phyloP scores from a whole-genome alignment of 768 basidiomycete genomes.

The Macrolepiota dolichaula region DNA sequence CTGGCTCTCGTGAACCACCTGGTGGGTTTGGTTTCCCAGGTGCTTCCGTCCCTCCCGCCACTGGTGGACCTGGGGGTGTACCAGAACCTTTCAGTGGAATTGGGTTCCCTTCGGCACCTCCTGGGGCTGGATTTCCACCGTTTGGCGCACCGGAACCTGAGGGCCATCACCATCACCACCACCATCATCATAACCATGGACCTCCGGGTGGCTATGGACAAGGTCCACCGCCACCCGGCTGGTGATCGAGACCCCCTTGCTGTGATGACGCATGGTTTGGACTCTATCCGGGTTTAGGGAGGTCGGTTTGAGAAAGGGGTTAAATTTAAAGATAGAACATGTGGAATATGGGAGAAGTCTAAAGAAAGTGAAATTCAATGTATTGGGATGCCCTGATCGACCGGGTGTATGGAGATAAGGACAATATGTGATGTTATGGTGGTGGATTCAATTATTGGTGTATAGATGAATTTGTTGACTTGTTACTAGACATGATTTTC shows the following conservation, averaged over 20 bases:
- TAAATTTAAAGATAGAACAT: too few relatives aligned
- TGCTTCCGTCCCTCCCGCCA: background rate
- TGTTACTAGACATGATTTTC: too few relatives aligned
- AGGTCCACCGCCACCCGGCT: background rate
- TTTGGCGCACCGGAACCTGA: constrained; percentile 39
- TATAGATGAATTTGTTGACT: too few relatives aligned
- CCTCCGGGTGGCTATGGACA: constrained; percentile 13
- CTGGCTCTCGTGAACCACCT: constrained; percentile 18
- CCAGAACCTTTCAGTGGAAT: constrained; percentile 17
- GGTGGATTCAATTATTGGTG: too few relatives aligned
- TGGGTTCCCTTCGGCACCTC: constrained; percentile 34
- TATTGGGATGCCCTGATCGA: background rate
- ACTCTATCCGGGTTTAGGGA: background rate
- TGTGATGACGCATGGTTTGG: background rate
- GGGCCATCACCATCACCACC: constrained; percentile 24
- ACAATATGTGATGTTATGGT: too few relatives aligned
- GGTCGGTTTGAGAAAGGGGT: background rate
- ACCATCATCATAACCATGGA: constrained; percentile 10
- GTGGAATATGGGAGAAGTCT: background rate
- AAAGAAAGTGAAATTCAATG: background rate
- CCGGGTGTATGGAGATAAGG: background rate
- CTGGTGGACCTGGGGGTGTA: constrained; percentile 12
- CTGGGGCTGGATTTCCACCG: constrained; percentile 24
- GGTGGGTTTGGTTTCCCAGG: constrained; percentile 14
- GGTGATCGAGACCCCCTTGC: background rate